Evolutionary conservation across 108 stramenopile genomes (phyloP), one percentile per base, ranked within the genome.

Genomic region (Cyclostephanos invisitatus): DNA sequence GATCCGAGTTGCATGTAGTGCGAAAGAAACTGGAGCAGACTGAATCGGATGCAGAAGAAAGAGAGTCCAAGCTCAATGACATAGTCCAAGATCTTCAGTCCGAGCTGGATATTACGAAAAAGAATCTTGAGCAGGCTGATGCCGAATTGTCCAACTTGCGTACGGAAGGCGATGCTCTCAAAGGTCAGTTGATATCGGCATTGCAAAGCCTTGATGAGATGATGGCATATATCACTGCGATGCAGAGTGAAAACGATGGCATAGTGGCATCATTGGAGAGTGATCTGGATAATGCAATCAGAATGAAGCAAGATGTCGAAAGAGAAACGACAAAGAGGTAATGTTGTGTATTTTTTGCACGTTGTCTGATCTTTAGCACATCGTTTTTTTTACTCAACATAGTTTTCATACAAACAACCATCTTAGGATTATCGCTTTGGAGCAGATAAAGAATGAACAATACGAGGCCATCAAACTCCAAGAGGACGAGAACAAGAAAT

Each of bases 191-290:
- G 51, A 54, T 42, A 25, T 64, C 77, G 22, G 77, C 77, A 7
- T 46, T 78, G 40, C 11, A 62, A 27, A 71, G 70, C 40, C 61
- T 78, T 32, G 77, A 78, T 66, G 77, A 78, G 63, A 78, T 72
- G 77, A 78, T 78, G 77, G 71, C 70, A 12, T 78, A 78, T 27
- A 78, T 78, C 36, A 70, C 70, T 37, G 37, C 29, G 20, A 67
- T 67, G 59, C 70, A 56, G 56, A 64, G 65, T 28, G 77, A 78
- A 53, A 70, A 69, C 60, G 77, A 78, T 18, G 70, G 70, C 9
- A 67, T 77, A 27, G 62, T 70, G 14, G 62, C 68, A 60, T 67
- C 67, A 29, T 59, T 75, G 49, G 75, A 75, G 46, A 24, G n/a
- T 21, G 75, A 75, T 42, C 44, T 67, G n/a, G 62, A 62, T 11